A percentile compares a stretch with the other conserved stretches of the same genome.
These are phyloP conservation scores for Sarocladium brachiariae DNA, from an alignment of 2,329 filamentous ascomycete species.

Conservation along the genomic window DNA sequence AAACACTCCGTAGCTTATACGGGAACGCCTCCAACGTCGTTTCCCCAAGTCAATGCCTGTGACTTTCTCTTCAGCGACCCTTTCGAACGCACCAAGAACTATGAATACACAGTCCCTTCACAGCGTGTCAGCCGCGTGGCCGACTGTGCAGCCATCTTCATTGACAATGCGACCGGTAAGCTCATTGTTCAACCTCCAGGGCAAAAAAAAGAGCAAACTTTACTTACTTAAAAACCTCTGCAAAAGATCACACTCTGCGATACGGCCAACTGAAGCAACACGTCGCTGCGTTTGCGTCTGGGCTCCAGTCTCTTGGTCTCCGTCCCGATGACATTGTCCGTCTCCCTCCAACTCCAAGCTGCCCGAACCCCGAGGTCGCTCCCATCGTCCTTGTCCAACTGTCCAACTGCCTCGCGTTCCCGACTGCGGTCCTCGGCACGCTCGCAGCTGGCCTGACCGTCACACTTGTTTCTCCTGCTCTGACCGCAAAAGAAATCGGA, in stretches of 20 bases:
- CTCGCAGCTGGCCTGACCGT: slow-evolving; percentile 33
- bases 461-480: slow-evolving; percentile 31
- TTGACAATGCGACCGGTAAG: slow-evolving; percentile 32
- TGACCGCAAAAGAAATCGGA: slow-evolving; percentile 31
- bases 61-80: slow-evolving; percentile 31
- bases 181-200: not conserved
- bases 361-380: slow-evolving; percentile 29
- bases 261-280: slow-evolving; percentile 26
- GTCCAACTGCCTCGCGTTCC: slow-evolving; percentile 34
- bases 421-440: slow-evolving; percentile 27
- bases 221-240: too few relatives aligned
- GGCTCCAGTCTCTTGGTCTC: slow-evolving; percentile 28
- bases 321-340: slow-evolving; percentile 25
- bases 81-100: slow-evolving; percentile 24
- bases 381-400: slow-evolving; percentile 36
- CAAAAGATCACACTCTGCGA: slow-evolving; percentile 28
- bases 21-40: not conserved
- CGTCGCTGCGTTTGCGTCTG: slow-evolving; percentile 28
- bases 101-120: slow-evolving; percentile 17
- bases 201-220: not conserved
- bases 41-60: slow-evolving; percentile 23
- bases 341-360: slow-evolving; percentile 33
- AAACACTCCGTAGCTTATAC: not conserved
- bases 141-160: slow-evolving; percentile 27
- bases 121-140: slow-evolving; percentile 26